Base-by-base conservation (phyloP, 805 yeast species). In the Candida sithepensis region DNA sequence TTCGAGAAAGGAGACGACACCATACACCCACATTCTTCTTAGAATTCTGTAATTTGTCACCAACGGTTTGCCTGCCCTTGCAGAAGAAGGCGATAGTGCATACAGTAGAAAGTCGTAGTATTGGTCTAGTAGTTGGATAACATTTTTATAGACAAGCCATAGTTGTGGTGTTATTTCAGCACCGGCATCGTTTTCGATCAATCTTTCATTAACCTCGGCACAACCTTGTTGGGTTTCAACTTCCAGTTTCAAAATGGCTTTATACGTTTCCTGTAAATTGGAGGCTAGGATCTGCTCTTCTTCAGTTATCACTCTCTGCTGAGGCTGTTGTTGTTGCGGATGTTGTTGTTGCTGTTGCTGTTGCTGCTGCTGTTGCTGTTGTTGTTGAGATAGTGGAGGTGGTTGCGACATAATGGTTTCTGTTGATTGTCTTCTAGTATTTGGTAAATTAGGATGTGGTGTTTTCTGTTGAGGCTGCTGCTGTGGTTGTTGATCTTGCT, bases 1-100 rank as follows among this genome's bases (percentile, higher is more conserved):
- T 61, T 85, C 94, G 43, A 85, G 66, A 56, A 86, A 85, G 18
- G 91, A 88, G 14, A 86, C 91, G 13, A 88, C 81, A 22, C 95
- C 95, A 63, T 86, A 86, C 8, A 87, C 91, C 94, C 94, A 87
- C 72, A 87, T 73, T 56, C 94, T 70, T 57, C 92, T 73, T 32
- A 88, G 87, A 39, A 87, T 85, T 63, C 89, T 81, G 63, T 87
- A 86, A 37, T 85, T 78, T 53, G 84, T 85, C 7, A 87, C 87
- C 42, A 87, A 79, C 54, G 85, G 88, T 59, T 81, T 82, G 2
- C 94, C 94, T 2, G 90, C 81, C 60, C 81, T 83, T 30, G 85
- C 83, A 3, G 80, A 71, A 5, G 74, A 64, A 16, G 90, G 89
- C 43, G 83, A 78, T 51, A 85, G 70, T 1, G 91, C 88, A 18